Evolutionary conservation across 2,329 filamentous ascomycete species (phyloP).

Genomic region (Exophiala sp.): DNA sequence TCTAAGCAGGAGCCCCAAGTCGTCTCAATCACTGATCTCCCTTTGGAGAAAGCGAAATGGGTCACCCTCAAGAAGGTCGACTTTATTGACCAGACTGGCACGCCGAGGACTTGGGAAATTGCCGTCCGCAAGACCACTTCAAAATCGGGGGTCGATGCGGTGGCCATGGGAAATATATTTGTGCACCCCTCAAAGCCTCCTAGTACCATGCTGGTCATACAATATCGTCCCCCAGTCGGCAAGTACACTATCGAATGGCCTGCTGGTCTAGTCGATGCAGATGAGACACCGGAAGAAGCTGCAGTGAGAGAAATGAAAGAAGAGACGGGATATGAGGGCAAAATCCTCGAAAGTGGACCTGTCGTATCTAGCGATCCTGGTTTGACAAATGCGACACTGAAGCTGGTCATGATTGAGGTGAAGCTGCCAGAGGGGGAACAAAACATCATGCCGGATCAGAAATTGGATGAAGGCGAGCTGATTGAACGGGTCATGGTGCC

Average conservation of each 20-base stretch:
- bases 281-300: constrained; percentile 55
- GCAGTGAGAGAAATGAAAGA: constrained; percentile 58
- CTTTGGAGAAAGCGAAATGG: constrained; percentile 38
- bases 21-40: constrained; percentile 17
- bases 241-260: constrained; percentile 60
- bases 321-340: constrained; percentile 60
- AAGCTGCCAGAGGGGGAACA: constrained; percentile 44
- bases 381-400: constrained; percentile 59
- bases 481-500: constrained; percentile 60
- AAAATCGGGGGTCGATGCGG: constrained; percentile 57
- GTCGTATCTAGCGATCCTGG: constrained; percentile 66
- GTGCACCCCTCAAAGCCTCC: constrained; percentile 45
- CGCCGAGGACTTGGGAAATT: constrained; percentile 21
- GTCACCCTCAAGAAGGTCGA: constrained; percentile 37
- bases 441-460: constrained; percentile 53
- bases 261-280: constrained; percentile 57
- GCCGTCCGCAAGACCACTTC: constrained; percentile 47
- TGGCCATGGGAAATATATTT: constrained; percentile 55
- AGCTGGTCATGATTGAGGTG: constrained; percentile 59
- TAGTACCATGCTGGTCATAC: constrained; percentile 49
- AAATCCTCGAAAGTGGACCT: constrained; percentile 54
- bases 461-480: constrained; percentile 59
- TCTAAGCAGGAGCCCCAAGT: constrained; percentile 11
- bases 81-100: constrained; percentile 23
- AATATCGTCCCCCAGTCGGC: constrained; percentile 59